Evolutionary conservation across 2,329 filamentous ascomycete species (phyloP), one percentile per base, ranked within the genome.

Genomic region (Phoma sp.): DNA sequence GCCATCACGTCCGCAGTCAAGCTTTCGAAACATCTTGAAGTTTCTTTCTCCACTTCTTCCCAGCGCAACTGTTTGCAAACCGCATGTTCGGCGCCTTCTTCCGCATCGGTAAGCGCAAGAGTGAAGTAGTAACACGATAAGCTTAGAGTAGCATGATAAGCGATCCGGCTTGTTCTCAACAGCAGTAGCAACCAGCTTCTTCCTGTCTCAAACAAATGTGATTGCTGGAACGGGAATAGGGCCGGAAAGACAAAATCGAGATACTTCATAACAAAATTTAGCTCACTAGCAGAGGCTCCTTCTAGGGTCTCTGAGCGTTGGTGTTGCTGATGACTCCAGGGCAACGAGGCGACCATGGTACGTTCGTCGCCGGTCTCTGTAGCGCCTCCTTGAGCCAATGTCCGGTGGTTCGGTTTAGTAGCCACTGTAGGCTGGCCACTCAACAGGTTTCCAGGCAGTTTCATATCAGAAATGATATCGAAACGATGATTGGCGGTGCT

Each of bases 261-360:
- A 31, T 61, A 63, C 31, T 63, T 61, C 46, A 58, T 58, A 27
- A 65, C 43, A 32, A 63, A 61, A 25, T 53, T 52, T 46, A 43
- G 50, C 32, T 65, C 60, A 32, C 51, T 48, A 35, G 31, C 41
- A 25, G 53, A 47, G 25, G 58, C 43, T 35, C 47, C 45, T 17
- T 52, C 45, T 8, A 47, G 43, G 17, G 51, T 53, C 9, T 47
- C 38, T 5, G 38, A 53, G 19, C 43, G 32, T 6, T 43, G 31
- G 15, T 47, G 24, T 19, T 56, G 43, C 36, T 54, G 50, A 43
- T 54, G 45, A 31, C 36, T 33, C 31, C 51, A 46, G 12, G 54
- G 51, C 21, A 57, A 43, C 32, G 47, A 60, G 15, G 43, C 12
- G 12, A 49, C 39, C 6, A 58, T 25, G 2, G 41, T 25, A 25